Conservation (phyloP, 1,139 yeast genomes). For the Ogataea hybrid region DNA sequence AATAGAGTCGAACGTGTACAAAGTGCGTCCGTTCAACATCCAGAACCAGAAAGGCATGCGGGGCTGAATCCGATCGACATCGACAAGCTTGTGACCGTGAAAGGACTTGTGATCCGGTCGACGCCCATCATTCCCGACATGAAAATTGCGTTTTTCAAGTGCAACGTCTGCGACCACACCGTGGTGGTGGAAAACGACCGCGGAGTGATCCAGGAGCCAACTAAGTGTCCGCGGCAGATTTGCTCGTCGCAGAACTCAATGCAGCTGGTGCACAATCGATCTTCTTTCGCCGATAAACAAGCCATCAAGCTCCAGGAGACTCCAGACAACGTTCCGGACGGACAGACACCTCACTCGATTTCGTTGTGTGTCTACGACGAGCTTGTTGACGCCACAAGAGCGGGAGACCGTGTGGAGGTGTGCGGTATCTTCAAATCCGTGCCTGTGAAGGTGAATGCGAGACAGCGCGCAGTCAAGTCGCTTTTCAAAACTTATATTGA, state of each 20-base stretch:
- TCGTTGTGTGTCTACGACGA: slow-evolving; percentile 95
- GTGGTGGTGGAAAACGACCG: slow-evolving; percentile 90
- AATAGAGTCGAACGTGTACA: slow-evolving; percentile 78
- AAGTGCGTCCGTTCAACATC: slow-evolving; percentile 83
- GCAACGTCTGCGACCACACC: slow-evolving; percentile 94
- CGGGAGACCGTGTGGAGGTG: slow-evolving; percentile 95
- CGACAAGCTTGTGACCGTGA: slow-evolving; percentile 86
- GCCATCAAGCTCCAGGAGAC: slow-evolving; percentile 94
- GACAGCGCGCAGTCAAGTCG: slow-evolving; percentile 79
- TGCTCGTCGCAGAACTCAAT: slow-evolving; percentile 88
- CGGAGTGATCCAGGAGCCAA: slow-evolving; percentile 92
- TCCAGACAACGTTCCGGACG: slow-evolving; percentile 98
- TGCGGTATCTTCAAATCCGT: slow-evolving; percentile 93
- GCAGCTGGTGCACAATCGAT: slow-evolving; percentile 88
- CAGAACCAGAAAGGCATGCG: slow-evolving; percentile 80
- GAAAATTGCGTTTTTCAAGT: slow-evolving; percentile 95
- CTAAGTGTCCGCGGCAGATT: slow-evolving; percentile 83
- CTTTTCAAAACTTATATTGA: slow-evolving; percentile 92
- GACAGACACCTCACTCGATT: slow-evolving; percentile 97
- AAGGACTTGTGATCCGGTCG: slow-evolving; percentile 86
- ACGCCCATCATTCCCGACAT: slow-evolving; percentile 96
- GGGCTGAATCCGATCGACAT: slow-evolving; percentile 92
- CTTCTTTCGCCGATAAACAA: slow-evolving; percentile 92
- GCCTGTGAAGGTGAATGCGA: slow-evolving; percentile 85
- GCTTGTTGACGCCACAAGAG: slow-evolving; percentile 88